Evolutionary conservation across 129 eudicot genomes (phyloP).

Genomic region (Gnaphalium uliginosum): DNA sequence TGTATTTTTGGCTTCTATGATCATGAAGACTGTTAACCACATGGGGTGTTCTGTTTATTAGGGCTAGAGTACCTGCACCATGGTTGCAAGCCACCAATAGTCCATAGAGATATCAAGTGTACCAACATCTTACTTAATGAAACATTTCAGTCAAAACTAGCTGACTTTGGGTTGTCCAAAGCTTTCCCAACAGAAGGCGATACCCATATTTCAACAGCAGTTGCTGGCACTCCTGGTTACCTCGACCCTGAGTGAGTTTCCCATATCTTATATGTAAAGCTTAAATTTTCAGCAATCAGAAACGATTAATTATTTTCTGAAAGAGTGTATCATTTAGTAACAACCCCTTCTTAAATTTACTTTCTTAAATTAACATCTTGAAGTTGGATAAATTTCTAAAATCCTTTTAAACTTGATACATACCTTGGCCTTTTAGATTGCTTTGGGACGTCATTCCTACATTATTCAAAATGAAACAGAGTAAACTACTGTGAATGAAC

Average conservation of each 20-base stretch:
- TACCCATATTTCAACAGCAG: conserved; percentile 28
- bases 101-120: conserved; percentile 54
- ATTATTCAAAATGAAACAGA: too few relatives aligned
- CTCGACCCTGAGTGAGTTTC: conserved; percentile 4
- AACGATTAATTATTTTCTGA: too few relatives aligned
- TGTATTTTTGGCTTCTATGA: background rate
- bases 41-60: too few relatives aligned
- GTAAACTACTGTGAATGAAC: too few relatives aligned
- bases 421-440: too few relatives aligned
- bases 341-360: too few relatives aligned
- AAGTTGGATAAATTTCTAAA: background rate
- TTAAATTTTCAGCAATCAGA: background rate
- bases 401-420: background rate
- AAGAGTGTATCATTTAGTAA: too few relatives aligned
- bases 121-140: conserved; percentile 41
- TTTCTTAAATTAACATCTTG: background rate
- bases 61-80: conserved; percentile 60
- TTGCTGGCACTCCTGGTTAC: conserved; percentile 13
- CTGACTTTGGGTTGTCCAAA: conserved; percentile 55
- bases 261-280: background rate
- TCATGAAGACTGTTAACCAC: background rate
- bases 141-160: conserved; percentile 48
- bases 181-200: conserved; percentile 33
- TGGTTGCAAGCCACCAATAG: conserved; percentile 47
- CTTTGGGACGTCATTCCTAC: too few relatives aligned